Base-by-base conservation (phyloP, 352 stramenopile species). In the Globisporangium mamillatum region DNA sequence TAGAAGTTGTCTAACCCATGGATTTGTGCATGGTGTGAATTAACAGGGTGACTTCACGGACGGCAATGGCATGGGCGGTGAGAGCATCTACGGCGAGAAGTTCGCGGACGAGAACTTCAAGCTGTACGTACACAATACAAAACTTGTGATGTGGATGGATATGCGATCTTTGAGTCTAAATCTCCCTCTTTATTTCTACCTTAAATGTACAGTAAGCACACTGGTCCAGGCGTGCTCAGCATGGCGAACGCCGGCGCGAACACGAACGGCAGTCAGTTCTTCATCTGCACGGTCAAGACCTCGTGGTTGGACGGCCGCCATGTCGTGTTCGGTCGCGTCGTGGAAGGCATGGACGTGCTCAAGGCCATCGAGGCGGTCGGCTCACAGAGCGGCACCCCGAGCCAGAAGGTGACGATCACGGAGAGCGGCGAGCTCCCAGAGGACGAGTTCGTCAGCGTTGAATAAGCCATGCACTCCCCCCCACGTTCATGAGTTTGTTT, bases 191-290 rank as follows among this genome's bases (percentile, higher is more conserved):
- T 32, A 32, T 32, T 32, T 32, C 27, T 32, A 32, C 54, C 68
- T 41, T 9, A 52, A 52, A 52, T 52, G 18, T 22, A 41, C 60
- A 78, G 71, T 60, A 95, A 94, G 78, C 88, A 96, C 76, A 77
- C 74, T 24, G 85, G 82, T 56, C 73, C 82, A 29, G 86, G 87
- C 34, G 79, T 80, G 50, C 72, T 96, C 55, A 93, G 82, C 74
- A 96, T 96, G 88, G 87, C 87, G 56, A 96, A 96, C 77, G 78
- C 85, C 41, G 88, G 88, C 22, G 73, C 79, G 48, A 94, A 94
- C 78, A 94, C 90, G 41, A 99, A 99, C 82, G 95, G 95, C 57
- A 98, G 89, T 65, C 96, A 99, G 82, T 99, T 99, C 76, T 99
- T 99, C 80, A 98, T 99, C 68, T 95, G 84, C 75, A 97, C 90